Conservation (phyloP, 2,329 filamentous ascomycete genomes). For the Trichophyton mentagrophytes region DNA sequence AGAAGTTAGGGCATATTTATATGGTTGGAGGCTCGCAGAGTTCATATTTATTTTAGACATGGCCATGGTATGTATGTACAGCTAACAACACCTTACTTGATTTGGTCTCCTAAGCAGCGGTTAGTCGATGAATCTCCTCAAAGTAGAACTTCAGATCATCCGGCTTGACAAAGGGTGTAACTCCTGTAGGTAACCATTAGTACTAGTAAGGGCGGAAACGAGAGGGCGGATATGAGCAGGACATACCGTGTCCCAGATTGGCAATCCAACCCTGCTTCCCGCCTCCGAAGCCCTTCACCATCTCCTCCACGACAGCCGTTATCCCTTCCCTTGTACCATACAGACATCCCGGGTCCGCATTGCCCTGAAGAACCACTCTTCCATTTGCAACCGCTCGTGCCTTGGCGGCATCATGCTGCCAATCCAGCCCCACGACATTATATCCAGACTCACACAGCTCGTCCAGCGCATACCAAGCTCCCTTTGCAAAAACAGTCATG, state of each 20-base stretch:
- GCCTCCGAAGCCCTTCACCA: slow-evolving; percentile 73
- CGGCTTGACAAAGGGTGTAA: slow-evolving; percentile 88
- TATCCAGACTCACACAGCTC: slow-evolving; percentile 79
- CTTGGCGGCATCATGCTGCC: slow-evolving; percentile 78
- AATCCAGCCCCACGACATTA: slow-evolving; percentile 87
- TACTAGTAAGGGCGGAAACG: background rate
- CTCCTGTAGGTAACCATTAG: slow-evolving; percentile 42
- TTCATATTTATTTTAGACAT: too few relatives aligned
- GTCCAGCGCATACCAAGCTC: slow-evolving; percentile 88
- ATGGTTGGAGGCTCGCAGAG: background rate
- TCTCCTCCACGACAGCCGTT: slow-evolving; percentile 65
- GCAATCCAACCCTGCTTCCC: slow-evolving; percentile 91
- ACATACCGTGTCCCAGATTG: slow-evolving; percentile 83
- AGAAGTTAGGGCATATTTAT: background rate
- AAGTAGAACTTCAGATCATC: slow-evolving; percentile 91
- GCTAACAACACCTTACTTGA: too few relatives aligned
- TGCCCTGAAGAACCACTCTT: slow-evolving; percentile 77
- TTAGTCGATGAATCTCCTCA: slow-evolving; percentile 65
- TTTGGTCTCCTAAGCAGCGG: slow-evolving; percentile 7
- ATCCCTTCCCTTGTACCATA: slow-evolving; percentile 78
- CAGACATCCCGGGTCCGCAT: slow-evolving; percentile 84
- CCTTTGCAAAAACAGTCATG: slow-evolving; percentile 97
- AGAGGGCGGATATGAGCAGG: background rate
- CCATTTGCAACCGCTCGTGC: slow-evolving; percentile 68
- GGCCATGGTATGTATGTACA: too few relatives aligned